Evolutionary conservation across 768 basidiomycete genomes (phyloP), one percentile per base, ranked within the genome.

Genomic region (Amanita pseudoporphyria): DNA sequence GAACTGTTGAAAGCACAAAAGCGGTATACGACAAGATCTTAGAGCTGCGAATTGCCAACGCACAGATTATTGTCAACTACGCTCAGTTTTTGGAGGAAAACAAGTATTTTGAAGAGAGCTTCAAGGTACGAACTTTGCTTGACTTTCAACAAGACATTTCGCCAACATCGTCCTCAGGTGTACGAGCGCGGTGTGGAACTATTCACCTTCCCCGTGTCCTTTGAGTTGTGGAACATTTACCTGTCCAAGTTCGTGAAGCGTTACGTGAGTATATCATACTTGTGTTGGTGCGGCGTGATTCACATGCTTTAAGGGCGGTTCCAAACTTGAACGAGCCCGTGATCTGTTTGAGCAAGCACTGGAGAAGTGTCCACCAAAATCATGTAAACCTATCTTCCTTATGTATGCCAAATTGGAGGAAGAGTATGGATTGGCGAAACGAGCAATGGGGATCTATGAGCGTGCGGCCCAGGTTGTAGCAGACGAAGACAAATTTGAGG

Each of bases 221-320:
- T 97, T 64, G 96, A 99, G 67, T 83, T 99, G 55, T 98, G 96
- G 95, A 98, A 99, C 64, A 96, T 96, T 47, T 99, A 98, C 65
- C 69, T 99, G 16, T 84, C 90, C 38, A 98, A 98, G 67, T 99
- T 99, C 63, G 79, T 94, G 52, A 93, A 91, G 66, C 87, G 96
- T 67, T 97, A 94, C 67, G 91, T 94, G 58, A 62, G 87, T 75
- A 5, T 46, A 4, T 9, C 21, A 19, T 28, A 10, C 0, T 5
- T 7, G n/a, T 18, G 7, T 9, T 7, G 30, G 19, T 39, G 39
- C 18, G 52, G 38, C 54, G 22, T 40, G 38, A 36, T 32, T 44
- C 5, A 46, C 49, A 16, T 59, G 7, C 41, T 19, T 35, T 21
- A 48, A 94, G 90, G 92, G 87, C 28, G 96, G 96, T 4, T 76